Percentiles rank a stretch among this genome's conserved stretches.
phyloP scores from a whole-genome alignment of 352 stramenopile species.

The Peronospora destructor region DNA sequence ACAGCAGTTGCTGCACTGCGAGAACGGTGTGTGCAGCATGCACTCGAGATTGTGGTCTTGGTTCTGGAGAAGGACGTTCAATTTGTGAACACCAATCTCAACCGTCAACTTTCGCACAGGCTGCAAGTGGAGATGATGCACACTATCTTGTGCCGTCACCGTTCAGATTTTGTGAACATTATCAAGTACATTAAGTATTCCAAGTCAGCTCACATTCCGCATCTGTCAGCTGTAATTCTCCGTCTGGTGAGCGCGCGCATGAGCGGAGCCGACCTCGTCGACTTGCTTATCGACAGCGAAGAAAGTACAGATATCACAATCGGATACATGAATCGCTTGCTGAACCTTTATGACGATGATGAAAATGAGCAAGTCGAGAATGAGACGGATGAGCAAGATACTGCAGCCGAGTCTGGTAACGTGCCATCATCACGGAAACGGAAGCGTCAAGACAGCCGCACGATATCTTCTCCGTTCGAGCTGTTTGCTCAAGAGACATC shows the following conservation, averaged over 20 bases:
- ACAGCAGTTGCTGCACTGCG: conserved; percentile 41
- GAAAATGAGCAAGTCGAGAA: conserved; percentile 24
- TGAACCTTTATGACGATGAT: conserved; percentile 63
- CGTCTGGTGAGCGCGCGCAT: conserved; percentile 63
- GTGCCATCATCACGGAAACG: conserved; percentile 34
- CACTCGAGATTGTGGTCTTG: conserved; percentile 69
- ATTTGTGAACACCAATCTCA: conserved; percentile 58
- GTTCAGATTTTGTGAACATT: conserved; percentile 70
- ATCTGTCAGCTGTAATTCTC: conserved; percentile 64
- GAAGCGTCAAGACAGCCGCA: conserved; percentile 37
- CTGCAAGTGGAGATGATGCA: conserved; percentile 74
- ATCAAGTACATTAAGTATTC: conserved; percentile 83
- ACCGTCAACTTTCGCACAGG: conserved; percentile 48
- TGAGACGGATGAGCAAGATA: conserved; percentile 22
- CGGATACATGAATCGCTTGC: conserved; percentile 73
- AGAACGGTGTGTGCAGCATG: conserved; percentile 66
- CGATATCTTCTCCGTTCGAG: conserved; percentile 42
- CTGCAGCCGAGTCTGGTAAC: conserved; percentile 21
- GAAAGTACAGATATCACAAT: conserved; percentile 59
- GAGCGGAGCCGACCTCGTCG: conserved; percentile 48
- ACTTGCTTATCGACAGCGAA: conserved; percentile 62
- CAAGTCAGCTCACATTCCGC: conserved; percentile 61
- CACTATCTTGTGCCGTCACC: conserved; percentile 63
- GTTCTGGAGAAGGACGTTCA: conserved; percentile 61
- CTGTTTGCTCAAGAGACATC: conserved; percentile 35